Percentiles rank a stretch among this genome's conserved stretches.
Conservation (phyloP, 306 rosid species). For the Sechiopsis laciniata region DNA sequence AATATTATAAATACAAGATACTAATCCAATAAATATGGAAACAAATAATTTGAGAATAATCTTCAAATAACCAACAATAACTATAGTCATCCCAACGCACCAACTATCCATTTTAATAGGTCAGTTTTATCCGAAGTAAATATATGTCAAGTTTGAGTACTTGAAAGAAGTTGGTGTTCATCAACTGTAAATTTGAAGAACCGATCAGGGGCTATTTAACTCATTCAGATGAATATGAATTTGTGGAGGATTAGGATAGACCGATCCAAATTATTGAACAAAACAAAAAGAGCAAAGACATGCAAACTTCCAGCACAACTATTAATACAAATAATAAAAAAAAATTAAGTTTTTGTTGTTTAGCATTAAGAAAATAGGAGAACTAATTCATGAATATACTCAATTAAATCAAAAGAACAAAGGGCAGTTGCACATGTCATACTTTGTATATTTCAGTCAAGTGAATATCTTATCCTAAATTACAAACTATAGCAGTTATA, state of each 20-base stretch:
- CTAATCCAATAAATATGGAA: too few species aligned
- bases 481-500: background rate
- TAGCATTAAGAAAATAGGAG: background rate
- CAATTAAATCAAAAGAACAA: background rate
- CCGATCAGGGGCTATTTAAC: background rate
- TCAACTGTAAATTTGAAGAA: conserved; percentile 7
- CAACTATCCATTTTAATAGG: conserved; percentile 2
- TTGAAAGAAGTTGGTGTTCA: background rate
- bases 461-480: conserved; percentile 2
- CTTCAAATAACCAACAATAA: too few species aligned
- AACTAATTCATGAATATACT: background rate
- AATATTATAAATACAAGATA: too few species aligned
- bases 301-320: conserved; percentile 1
- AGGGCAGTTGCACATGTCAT: background rate
- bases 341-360: too few species aligned
- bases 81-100: background rate
- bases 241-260: background rate
- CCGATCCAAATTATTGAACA: conserved; percentile 4
- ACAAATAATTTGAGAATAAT: too few species aligned
- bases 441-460: background rate
- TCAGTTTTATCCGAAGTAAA: background rate
- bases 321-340: too few species aligned
- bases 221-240: background rate
- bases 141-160: background rate
- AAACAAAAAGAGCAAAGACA: background rate